Conservation (phyloP, 169 alveolate genomes). For the Plasmodium relictum region DNA sequence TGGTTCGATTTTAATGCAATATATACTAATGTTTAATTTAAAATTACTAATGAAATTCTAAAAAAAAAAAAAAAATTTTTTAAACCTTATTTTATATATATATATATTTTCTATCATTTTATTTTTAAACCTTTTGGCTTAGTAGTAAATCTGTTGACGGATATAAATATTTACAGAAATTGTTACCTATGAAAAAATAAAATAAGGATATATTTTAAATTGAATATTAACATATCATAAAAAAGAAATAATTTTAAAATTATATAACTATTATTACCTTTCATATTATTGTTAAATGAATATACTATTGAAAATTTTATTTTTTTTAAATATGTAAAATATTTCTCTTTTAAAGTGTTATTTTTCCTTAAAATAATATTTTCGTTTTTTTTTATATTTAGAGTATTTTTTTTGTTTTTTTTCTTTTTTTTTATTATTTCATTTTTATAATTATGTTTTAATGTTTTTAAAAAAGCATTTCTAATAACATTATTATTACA, state of each 20-base stretch:
- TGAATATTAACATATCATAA: too few species aligned
- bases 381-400: neutral
- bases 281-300: neutral
- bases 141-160: neutral
- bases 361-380: neutral
- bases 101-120: neutral
- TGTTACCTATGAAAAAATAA: neutral
- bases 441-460: too few species aligned
- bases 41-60: constrained; percentile 17
- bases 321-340: neutral
- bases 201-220: neutral
- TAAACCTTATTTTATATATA: neutral
- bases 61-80: neutral
- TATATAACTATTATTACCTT: neutral
- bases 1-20: constrained; percentile 17
- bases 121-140: constrained; percentile 11
- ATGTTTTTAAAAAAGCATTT: too few species aligned
- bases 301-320: neutral
- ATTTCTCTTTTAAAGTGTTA: neutral
- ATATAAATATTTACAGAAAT: neutral
- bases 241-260: too few species aligned
- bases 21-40: constrained; percentile 18
- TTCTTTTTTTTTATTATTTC: neutral
- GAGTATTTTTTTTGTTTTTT: neutral
- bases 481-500: too few species aligned